Base-by-base conservation (phyloP, 164 flowering plant species). In the Kalanchoe fedtschenkoi region DNA sequence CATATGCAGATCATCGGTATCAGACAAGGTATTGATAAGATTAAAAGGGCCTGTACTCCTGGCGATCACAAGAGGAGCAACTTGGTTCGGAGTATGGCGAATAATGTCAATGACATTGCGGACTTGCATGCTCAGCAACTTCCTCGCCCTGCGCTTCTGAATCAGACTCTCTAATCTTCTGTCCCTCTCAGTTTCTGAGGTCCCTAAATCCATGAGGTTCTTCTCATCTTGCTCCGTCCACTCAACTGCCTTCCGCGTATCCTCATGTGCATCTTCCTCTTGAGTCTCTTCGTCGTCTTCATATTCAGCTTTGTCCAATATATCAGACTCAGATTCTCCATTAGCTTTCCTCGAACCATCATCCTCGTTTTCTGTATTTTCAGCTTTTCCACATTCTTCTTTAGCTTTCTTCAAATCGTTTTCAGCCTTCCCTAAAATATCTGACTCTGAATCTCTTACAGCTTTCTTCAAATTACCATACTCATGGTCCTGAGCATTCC, bases 111-210 rank as follows among this genome's bases (percentile, higher is more conserved):
- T 24, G 30, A 47, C 55, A 47, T 47, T 47, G 38, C 68, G 72
- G 16, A 64, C 69, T 34, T 71, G 72, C 62, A 69, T 43, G 30
- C 65, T 71, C 37, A 70, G 42, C 35, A 72, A 34, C 61, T 80
- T 80, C 35, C 77, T 71, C 2, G 77, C 77, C 62, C 80, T 75
- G 28, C 88, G 58, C 51, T 70, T 79, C 0, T 79, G 81, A 30
- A 85, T 85, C 26, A 85, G 67, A 64, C 78, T 81, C 70, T 85
- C 87, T 15, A 85, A 66, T 71, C 87, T 79, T 46, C 51, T 76
- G 65, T 77, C 81, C 37, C 96, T 81, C 61, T 92, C 98, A 3
- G 84, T 51, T 75, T 89, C 98, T 9, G 91, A 87, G 24, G 74
- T 61, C 44, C 89, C 93, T 62, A 85, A 75, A 53, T 83, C 87